A percentile compares a stretch with the other conserved stretches of the same genome.
phyloP scores from a whole-genome alignment of 2,329 filamentous ascomycete genomes.

The Pseudocercospora fuligena region DNA sequence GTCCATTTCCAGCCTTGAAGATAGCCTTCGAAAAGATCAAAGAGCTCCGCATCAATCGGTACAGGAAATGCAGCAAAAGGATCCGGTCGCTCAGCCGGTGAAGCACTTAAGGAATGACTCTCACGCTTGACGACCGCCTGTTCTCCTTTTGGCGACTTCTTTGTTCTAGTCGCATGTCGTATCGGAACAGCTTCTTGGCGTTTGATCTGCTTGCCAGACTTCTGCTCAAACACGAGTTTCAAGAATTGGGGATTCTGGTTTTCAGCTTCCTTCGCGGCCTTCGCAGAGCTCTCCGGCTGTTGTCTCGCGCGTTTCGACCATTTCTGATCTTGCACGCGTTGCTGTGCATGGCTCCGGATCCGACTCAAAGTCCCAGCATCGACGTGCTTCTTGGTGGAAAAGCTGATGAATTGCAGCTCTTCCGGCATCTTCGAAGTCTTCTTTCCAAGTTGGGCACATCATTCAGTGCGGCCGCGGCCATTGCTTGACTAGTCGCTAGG shows the following conservation, averaged over 20 bases:
- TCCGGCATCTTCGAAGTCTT: constrained; percentile 25
- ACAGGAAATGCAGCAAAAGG: constrained; percentile 28
- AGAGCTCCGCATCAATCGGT: constrained; percentile 16
- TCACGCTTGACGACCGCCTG: constrained; percentile 15
- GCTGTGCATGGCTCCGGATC: constrained; percentile 29
- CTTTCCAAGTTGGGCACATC: neutral
- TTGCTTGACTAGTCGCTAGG: neutral
- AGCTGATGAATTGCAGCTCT: constrained; percentile 27
- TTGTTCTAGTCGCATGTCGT: constrained; percentile 5
- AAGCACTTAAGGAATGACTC: constrained; percentile 22
- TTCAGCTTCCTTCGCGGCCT: constrained; percentile 6
- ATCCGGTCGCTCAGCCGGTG: constrained; percentile 20
- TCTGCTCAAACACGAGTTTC: constrained; percentile 23
- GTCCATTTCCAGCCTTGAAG: constrained; percentile 20
- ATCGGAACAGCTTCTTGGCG: neutral
- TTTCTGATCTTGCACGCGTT: constrained; percentile 29
- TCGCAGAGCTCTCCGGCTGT: neutral
- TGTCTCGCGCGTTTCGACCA: constrained; percentile 5
- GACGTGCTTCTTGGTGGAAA: constrained; percentile 23
- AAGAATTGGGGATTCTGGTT: constrained; percentile 13
- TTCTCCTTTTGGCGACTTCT: constrained; percentile 5
- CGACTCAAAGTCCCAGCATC: constrained; percentile 24
- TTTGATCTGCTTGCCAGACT: constrained; percentile 21
- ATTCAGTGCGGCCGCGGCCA: neutral
- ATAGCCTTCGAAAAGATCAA: constrained; percentile 23